phyloP scores from a whole-genome alignment of 257 asterid species.

The Solanum clarkiae region DNA sequence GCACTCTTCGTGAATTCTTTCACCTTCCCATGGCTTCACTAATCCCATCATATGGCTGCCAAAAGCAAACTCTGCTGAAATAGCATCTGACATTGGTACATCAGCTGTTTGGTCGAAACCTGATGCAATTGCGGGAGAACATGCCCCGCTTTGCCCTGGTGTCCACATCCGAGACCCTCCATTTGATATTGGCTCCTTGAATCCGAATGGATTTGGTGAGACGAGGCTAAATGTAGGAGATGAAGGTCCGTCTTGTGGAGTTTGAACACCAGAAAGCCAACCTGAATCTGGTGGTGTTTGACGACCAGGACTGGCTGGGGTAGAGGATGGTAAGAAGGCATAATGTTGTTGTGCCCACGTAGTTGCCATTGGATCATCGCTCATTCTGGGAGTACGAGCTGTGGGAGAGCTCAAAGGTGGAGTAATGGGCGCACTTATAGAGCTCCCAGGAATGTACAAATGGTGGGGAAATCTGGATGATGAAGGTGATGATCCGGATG shows the following conservation, averaged over 20 bases:
- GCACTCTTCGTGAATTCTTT: conserved; percentile 91
- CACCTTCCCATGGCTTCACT: conserved; percentile 98
- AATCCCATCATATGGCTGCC: conserved; percentile 55
- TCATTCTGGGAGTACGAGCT: conserved; percentile 71
- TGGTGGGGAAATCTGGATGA: conserved; percentile 68
- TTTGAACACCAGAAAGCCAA: conserved; percentile 93
- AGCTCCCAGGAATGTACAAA: conserved; percentile 71
- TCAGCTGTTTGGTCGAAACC: conserved; percentile 64
- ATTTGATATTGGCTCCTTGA: conserved; percentile 59
- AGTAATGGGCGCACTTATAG: conserved; percentile 93
- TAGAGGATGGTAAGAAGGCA: conserved; percentile 69
- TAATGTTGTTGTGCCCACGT: conserved; percentile 59
- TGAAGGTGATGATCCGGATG: conserved; percentile 53
- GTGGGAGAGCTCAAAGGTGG: conserved; percentile 96
- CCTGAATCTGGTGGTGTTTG: conserved; percentile 85
- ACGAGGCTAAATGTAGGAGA: conserved; percentile 93
- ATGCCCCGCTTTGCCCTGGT: conserved; percentile 92
- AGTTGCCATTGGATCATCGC: conserved; percentile 32
- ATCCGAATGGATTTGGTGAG: conserved; percentile 69
- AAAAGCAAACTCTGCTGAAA: conserved; percentile 87
- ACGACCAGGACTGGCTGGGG: conserved; percentile 71
- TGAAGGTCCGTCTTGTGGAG: conserved; percentile 75
- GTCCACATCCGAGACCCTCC: conserved; percentile 97
- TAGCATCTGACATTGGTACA: conserved; percentile 82
- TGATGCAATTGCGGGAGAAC: conserved; percentile 74